Evolutionary conservation across 768 basidiomycete species (phyloP), one percentile per base, ranked within the genome.

Genomic region (Rhodotorula graminis): DNA sequence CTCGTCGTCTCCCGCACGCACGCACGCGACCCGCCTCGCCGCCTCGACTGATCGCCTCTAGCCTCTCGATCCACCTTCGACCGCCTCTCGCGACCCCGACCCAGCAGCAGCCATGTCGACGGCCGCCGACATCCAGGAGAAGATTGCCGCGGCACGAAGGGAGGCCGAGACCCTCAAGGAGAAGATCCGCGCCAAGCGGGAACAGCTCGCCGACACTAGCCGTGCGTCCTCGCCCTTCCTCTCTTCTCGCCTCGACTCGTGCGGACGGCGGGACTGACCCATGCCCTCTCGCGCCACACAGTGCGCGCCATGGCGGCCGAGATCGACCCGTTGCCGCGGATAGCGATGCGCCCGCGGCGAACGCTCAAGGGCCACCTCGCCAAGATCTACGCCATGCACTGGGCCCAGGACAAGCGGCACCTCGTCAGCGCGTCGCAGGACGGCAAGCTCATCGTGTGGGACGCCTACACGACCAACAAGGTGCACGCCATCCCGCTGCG

Each of bases 381-480:
- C 73, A 99, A 99, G 86, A 98, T 99, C 80, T 99, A 99, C 82
- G 95, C 95, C 61, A 96, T 99, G 91, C 96, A 99, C 82, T 99
- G 96, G 96, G 90, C 95, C 47, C 88, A 90, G 64, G 95, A 99
- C 84, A 88, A 93, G 79, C 86, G 96, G 78, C 95, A 99, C 84
- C 88, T 99, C 72, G 95, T 99, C 49, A 98, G 96, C 25, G 95
- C 95, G n/a, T 98, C 95, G 5, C 95, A 99, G 81, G 95, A 99
- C 80, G 95, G 95, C 65, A 99, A 99, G 82, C 87, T 99, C 70
- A 98, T 99, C 80, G 95, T 99, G 65, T 99, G 95, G 95, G 95
- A 99, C 82, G 95, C 95, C 63, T 98, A 98, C 83, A 98, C 95
- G n/a, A 96, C 94, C 70, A 99, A 99, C 87, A 99, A 99, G 85